Evolutionary conservation across 2,329 filamentous ascomycete species (phyloP).

Genomic region (Seiridium cupressi): DNA sequence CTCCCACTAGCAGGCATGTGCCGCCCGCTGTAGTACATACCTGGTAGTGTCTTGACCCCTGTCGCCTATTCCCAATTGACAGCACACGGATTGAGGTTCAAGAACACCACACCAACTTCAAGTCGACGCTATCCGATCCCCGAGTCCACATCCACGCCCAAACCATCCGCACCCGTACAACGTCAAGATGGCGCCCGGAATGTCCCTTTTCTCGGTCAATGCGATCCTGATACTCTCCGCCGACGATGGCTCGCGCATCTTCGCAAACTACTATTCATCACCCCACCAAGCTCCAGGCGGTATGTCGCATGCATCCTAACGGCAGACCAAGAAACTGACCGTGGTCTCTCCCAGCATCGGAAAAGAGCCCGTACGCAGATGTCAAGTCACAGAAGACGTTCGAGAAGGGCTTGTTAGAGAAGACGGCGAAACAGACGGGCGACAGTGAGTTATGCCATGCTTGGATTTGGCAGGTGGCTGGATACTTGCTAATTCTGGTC

Average conservation of each 20-base stretch:
- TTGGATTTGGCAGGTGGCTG: not conserved
- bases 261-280: conserved; percentile 68
- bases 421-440: conserved; percentile 89
- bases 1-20: too few relatives aligned
- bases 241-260: conserved; percentile 87
- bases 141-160: not conserved
- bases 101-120: not conserved
- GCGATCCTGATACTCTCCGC: conserved; percentile 76
- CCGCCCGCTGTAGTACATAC: too few relatives aligned
- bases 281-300: conserved; percentile 45
- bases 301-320: conserved; percentile 17
- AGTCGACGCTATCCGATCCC: not conserved
- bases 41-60: too few relatives aligned
- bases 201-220: conserved; percentile 75
- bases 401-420: conserved; percentile 92
- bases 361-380: conserved; percentile 76
- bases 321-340: not conserved
- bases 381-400: conserved; percentile 94
- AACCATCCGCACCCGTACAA: not conserved
- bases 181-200: conserved; percentile 64
- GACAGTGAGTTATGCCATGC: not conserved
- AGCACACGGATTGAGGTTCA: not conserved
- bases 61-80: not conserved
- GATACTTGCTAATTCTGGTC: not conserved
- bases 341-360: conserved; percentile 41